Evolutionary conservation across 345 rosid species (phyloP), one percentile per base, ranked within the genome.

Genomic region (Eucalyptus shirleyi): DNA sequence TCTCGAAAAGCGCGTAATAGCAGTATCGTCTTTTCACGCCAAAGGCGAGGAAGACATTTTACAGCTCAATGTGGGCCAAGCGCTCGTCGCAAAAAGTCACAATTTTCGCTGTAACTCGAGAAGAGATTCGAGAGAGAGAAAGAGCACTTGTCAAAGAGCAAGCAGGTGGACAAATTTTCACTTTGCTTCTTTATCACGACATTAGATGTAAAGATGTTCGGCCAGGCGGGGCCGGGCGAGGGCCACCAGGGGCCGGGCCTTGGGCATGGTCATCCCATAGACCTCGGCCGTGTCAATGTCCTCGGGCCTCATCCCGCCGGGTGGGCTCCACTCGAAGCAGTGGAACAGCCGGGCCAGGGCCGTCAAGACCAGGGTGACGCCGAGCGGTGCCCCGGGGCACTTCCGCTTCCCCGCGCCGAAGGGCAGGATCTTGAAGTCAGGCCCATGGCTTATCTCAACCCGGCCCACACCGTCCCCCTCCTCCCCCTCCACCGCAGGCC

Each of bases 181-280:
- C 83, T 77, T 21, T 40, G 83, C 47, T 77, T 40, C 24, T 37
- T 77, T 62, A 6, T 44, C 83, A 37, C 59, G 59, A 30, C 14
- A 13, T 30, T 89, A 93, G 32, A 9, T 89, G 77, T 97, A 96
- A 91, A 96, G 9, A 47, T 94, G 93, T 83, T 89, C 86, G 14
- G 94, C 89, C 86, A 96, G 90, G 30, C 99, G 95, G 6, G 98
- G 97, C 91, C 60, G 93, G 81, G 99, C 96, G 34, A 93, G 6
- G 23, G 97, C 98, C 90, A 92, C 23, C 47, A 96, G 87, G 21
- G 99, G 96, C 91, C 89, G 85, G 87, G 99, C 98, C 90, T 95
- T 96, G 8, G 99, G 99, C 99, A 96, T 97, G 18, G 99, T 97
- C 99, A 97, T 95, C 67, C 99, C 99, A 24, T 96, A 98, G 23